A percentile compares a stretch with the other conserved stretches of the same genome.
These are phyloP conservation scores for Lepidium sativum DNA, from an alignment of 345 rosid genomes.

Conservation along the genomic window DNA sequence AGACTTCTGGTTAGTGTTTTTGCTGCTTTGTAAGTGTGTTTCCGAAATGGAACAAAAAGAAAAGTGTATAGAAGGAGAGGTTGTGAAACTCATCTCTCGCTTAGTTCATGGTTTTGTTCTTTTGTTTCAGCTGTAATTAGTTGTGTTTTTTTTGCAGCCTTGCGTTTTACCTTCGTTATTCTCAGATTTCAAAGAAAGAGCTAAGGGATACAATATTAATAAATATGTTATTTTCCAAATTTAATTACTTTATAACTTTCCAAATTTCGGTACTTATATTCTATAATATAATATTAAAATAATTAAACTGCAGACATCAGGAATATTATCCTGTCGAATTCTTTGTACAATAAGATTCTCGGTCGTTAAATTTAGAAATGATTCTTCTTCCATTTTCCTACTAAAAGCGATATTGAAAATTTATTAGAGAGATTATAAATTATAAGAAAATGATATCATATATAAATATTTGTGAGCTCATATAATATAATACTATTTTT, in stretches of 20 bases:
- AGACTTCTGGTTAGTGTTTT: slow-evolving; percentile 22
- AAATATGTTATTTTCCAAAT: no score
- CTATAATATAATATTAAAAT: no score
- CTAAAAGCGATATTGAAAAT: no score
- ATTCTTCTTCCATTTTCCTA: no score
- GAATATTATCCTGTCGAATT: no score
- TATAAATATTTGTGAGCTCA: background rate
- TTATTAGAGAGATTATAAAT: no score
- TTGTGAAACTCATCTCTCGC: slow-evolving; percentile 1
- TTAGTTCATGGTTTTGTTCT: slow-evolving; percentile 13
- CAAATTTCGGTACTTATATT: no score
- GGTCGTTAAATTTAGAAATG: no score
- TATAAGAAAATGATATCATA: background rate
- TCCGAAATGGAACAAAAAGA: background rate
- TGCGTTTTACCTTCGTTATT: background rate
- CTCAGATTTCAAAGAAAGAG: background rate
- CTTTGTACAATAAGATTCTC: no score
- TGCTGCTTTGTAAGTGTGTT: background rate
- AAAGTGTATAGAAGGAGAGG: slow-evolving; percentile 15
- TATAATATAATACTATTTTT: background rate
- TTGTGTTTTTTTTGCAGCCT: background rate
- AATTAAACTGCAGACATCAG: no score
- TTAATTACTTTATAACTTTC: no score
- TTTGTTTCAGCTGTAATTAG: slow-evolving; percentile 19
- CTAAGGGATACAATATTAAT: background rate